A percentile compares a stretch with the other conserved stretches of the same genome.
phyloP scores from a whole-genome alignment of 106 monocot genomes.

The Dioscorea dumetorum region DNA sequence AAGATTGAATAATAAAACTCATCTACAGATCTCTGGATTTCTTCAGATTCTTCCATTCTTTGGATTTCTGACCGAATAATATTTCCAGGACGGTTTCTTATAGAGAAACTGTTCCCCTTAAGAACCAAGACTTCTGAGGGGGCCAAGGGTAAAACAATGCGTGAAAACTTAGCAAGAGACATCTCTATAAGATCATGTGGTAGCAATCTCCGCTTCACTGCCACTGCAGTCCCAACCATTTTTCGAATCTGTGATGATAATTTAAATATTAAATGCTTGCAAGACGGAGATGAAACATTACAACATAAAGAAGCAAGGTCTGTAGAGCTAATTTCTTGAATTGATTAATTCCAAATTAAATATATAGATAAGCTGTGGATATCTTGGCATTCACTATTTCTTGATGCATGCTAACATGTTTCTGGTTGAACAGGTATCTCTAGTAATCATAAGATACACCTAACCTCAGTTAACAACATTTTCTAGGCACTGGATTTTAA shows the following conservation, averaged over 20 bases:
- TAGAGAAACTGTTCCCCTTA: conserved; percentile 36
- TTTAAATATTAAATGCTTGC: background rate
- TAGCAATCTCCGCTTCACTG: conserved; percentile 72
- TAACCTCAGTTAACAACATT: too few relatives aligned
- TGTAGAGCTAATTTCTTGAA: too few relatives aligned
- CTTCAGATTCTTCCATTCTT: conserved; percentile 56
- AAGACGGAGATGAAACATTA: conserved; percentile 2
- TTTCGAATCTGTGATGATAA: conserved; percentile 62
- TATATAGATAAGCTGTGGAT: too few relatives aligned
- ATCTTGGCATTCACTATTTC: too few relatives aligned
- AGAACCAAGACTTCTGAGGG: conserved; percentile 84
- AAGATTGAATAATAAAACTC: conserved; percentile 48
- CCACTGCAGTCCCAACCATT: conserved; percentile 94
- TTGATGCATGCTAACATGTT: too few relatives aligned
- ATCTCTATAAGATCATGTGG: conserved; percentile 60
- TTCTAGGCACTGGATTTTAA: too few relatives aligned
- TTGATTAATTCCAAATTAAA: too few relatives aligned
- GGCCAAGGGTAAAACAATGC: conserved; percentile 74
- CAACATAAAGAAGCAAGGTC: too few relatives aligned
- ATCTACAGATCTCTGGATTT: conserved; percentile 44
- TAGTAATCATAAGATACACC: too few relatives aligned
- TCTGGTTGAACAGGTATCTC: too few relatives aligned
- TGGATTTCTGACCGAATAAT: conserved; percentile 44
- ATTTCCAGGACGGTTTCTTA: conserved; percentile 39
- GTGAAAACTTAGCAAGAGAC: conserved; percentile 76